These are phyloP conservation scores for Trichosporon coremiiforme DNA, from an alignment of 1,284 basidiomycete species.

Conservation along the genomic window DNA sequence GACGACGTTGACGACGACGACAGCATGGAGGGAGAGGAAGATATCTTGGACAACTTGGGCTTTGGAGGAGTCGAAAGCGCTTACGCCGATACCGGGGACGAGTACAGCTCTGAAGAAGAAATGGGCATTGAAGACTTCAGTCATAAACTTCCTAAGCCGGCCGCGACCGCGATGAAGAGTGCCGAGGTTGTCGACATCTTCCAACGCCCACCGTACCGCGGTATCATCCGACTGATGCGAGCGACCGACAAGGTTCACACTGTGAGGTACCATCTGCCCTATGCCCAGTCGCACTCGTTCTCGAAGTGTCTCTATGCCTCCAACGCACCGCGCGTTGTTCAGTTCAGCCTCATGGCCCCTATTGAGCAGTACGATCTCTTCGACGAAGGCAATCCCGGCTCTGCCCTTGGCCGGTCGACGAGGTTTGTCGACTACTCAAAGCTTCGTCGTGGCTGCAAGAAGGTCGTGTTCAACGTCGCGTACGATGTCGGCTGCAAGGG, in stretches of 20 bases:
- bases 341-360: neutral
- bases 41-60: neutral
- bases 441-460: neutral
- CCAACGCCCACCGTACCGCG: slow-evolving; percentile 1
- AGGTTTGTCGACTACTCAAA: neutral
- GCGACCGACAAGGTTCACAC: neutral
- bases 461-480: neutral
- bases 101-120: neutral
- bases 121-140: neutral
- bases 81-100: neutral
- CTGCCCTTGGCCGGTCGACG: neutral
- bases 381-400: neutral
- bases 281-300: neutral
- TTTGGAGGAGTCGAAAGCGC: neutral
- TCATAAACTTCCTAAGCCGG: neutral
- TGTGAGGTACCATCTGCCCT: neutral
- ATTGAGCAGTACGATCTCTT: neutral
- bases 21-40: neutral
- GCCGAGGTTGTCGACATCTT: neutral
- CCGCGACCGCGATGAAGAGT: neutral
- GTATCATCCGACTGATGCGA: neutral
- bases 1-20: neutral
- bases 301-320: neutral
- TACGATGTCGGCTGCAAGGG: neutral
- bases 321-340: neutral